phyloP scores from a whole-genome alignment of 1,284 basidiomycete species.

The Sporisorium iseilematis-ciliati region DNA sequence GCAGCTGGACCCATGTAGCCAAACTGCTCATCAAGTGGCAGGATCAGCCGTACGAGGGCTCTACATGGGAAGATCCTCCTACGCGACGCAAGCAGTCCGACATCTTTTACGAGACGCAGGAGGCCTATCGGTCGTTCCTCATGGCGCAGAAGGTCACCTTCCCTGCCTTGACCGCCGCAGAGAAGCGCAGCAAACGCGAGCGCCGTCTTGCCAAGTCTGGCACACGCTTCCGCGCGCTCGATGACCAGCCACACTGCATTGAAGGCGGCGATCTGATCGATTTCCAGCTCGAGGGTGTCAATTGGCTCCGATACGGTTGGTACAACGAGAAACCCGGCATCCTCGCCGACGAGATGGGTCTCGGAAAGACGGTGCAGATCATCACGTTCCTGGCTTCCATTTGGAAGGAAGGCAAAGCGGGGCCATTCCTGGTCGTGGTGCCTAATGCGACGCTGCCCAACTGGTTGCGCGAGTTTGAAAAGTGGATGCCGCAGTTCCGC shows the following conservation, averaged over 20 bases:
- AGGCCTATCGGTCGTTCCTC: constrained; percentile 78
- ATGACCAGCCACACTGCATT: constrained; percentile 71
- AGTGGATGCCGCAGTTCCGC: constrained; percentile 81
- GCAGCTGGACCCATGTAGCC: constrained; percentile 41
- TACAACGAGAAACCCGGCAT: constrained; percentile 84
- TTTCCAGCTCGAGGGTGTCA: constrained; percentile 85
- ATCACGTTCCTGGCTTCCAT: constrained; percentile 85
- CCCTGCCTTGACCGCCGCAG: constrained; percentile 71
- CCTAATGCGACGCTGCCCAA: constrained; percentile 94
- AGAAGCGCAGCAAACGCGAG: constrained; percentile 57
- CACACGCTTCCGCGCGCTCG: constrained; percentile 65
- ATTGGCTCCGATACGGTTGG: constrained; percentile 77
- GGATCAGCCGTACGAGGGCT: constrained; percentile 87
- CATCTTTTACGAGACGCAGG: constrained; percentile 76
- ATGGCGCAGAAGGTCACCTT: constrained; percentile 77
- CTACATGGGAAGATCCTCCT: constrained; percentile 87
- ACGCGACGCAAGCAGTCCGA: constrained; percentile 75
- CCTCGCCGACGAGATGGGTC: constrained; percentile 93
- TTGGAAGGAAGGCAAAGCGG: constrained; percentile 72
- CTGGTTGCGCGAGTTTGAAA: constrained; percentile 84
- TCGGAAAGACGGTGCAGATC: constrained; percentile 95
- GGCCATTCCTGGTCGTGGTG: constrained; percentile 88
- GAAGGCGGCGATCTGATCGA: constrained; percentile 70
- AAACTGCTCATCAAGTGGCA: constrained; percentile 80
- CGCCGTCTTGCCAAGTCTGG: constrained; percentile 36